These are phyloP conservation scores for Fusarium verticillioides DNA, from an alignment of 2,329 filamentous ascomycete genomes.

Conservation along the genomic window DNA sequence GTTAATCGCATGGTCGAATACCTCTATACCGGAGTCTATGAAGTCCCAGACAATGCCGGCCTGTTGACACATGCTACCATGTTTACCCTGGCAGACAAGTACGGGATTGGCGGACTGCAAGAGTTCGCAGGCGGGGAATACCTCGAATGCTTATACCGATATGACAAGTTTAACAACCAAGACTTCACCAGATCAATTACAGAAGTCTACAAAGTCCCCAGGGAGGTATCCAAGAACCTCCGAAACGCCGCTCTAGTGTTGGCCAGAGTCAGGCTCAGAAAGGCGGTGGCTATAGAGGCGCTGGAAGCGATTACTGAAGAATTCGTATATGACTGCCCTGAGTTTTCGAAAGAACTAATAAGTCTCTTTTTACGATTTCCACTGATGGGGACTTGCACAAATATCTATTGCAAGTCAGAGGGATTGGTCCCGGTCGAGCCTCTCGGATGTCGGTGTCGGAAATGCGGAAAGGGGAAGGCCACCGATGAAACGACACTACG, in stretches of 20 bases:
- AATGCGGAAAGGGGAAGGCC: too few species aligned
- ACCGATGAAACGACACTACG: too few species aligned
- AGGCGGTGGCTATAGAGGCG: too few species aligned
- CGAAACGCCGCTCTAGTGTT: fast-evolving
- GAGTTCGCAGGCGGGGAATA: fast-evolving
- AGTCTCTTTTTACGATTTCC: too few species aligned
- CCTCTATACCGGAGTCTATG: background rate
- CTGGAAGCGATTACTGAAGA: too few species aligned
- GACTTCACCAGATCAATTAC: background rate
- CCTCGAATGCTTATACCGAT: background rate
- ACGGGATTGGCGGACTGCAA: background rate
- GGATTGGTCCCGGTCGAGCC: too few species aligned
- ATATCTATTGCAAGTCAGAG: too few species aligned
- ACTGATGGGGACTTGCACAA: too few species aligned
- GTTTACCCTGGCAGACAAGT: background rate
- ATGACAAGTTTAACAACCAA: too few species aligned
- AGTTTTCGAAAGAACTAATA: too few species aligned
- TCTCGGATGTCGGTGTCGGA: too few species aligned
- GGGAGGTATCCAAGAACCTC: fast-evolving
- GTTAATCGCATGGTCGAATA: background rate
- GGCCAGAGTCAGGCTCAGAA: background rate
- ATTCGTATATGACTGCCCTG: too few species aligned
- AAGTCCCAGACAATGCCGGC: fast-evolving
- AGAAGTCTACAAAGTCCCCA: fast-evolving
- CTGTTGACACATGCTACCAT: background rate